Evolutionary conservation across 352 stramenopile genomes (phyloP).

Genomic region (Elongisporangium undulatum): DNA sequence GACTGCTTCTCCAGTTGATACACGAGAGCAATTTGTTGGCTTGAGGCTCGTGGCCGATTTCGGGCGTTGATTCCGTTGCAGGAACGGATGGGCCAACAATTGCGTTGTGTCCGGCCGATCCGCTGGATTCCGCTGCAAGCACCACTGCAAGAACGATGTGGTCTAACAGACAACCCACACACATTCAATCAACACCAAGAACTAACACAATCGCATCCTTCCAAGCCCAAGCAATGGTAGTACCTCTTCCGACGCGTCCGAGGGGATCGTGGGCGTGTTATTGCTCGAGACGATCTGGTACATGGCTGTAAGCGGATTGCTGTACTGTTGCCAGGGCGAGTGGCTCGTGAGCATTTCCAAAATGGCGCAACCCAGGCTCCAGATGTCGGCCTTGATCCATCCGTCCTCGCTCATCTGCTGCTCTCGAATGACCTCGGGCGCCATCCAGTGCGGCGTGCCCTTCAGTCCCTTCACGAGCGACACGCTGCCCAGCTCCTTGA

Average conservation of each 20-base stretch:
- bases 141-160: conserved; percentile 48
- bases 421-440: conserved; percentile 84
- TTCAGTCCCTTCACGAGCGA: conserved; percentile 79
- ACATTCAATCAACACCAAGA: background rate
- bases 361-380: conserved; percentile 90
- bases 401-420: conserved; percentile 45
- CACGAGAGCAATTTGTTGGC: background rate
- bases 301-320: conserved; percentile 89
- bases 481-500: conserved; percentile 63
- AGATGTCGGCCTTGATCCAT: conserved; percentile 91
- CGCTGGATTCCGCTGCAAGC: conserved; percentile 57
- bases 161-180: conserved; percentile 20
- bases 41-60: background rate
- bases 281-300: conserved; percentile 85
- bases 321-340: conserved; percentile 86
- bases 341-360: conserved; percentile 93
- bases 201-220: background rate
- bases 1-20: background rate
- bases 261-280: conserved; percentile 54
- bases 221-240: background rate
- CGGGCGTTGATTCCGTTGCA: conserved; percentile 18
- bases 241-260: conserved; percentile 52
- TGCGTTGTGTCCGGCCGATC: conserved; percentile 82
- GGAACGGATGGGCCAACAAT: conserved; percentile 91
- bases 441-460: conserved; percentile 91